A percentile compares a stretch with the other conserved stretches of the same genome.
phyloP scores from a whole-genome alignment of 1,139 yeast genomes.

The Suhomyces atakaporum region DNA sequence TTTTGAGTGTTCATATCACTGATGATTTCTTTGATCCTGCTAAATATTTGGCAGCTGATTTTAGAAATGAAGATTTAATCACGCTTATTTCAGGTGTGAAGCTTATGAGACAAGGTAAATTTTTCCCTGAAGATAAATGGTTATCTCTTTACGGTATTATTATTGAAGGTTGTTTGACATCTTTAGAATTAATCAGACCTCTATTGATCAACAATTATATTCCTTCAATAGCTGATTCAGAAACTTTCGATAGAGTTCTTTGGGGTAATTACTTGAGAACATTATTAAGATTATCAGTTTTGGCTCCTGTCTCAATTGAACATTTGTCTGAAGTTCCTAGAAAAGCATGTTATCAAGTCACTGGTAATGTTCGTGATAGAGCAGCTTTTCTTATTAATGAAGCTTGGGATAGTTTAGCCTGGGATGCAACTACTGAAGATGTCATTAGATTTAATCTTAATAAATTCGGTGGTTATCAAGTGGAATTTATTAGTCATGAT shows the following conservation, averaged over 20 bases:
- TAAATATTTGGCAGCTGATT: slow-evolving; percentile 36
- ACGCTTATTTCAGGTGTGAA: slow-evolving; percentile 57
- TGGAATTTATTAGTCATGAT: slow-evolving; percentile 60
- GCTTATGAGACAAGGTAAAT: slow-evolving; percentile 57
- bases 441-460: slow-evolving; percentile 60
- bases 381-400: slow-evolving; percentile 57
- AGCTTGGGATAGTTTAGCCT: slow-evolving; percentile 76
- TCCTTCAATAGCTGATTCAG: slow-evolving; percentile 54
- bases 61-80: slow-evolving; percentile 45
- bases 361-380: slow-evolving; percentile 64
- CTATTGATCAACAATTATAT: slow-evolving; percentile 54
- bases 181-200: slow-evolving; percentile 61
- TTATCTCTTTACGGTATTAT: slow-evolving; percentile 64
- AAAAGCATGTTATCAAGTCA: slow-evolving; percentile 65
- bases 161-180: slow-evolving; percentile 58
- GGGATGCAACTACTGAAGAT: slow-evolving; percentile 66
- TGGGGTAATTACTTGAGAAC: slow-evolving; percentile 70
- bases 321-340: slow-evolving; percentile 72
- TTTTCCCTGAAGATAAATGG: slow-evolving; percentile 71
- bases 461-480: slow-evolving; percentile 73
- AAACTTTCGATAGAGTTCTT: slow-evolving; percentile 51
- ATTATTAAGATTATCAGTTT: slow-evolving; percentile 53
- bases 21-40: slow-evolving; percentile 38
- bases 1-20: slow-evolving; percentile 28
- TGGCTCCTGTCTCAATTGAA: slow-evolving; percentile 61